phyloP scores from a whole-genome alignment of 2,329 filamentous ascomycete genomes.

The Phaeosphaeria sp. region DNA sequence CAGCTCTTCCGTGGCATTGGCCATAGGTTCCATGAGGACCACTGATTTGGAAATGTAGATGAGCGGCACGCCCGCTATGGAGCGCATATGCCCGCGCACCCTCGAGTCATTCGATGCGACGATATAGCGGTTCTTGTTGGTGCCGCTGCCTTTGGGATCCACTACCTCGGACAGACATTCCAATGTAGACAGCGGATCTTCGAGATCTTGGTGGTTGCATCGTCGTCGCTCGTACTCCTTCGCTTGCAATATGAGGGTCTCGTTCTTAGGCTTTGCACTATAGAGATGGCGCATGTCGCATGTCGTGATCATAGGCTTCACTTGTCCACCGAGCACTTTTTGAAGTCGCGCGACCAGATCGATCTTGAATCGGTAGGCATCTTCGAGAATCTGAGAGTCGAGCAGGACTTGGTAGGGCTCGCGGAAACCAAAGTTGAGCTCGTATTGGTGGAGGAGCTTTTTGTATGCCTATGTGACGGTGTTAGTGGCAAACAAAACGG shows the following conservation, averaged over 20 bases:
- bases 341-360: constrained; percentile 76
- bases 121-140: constrained; percentile 81
- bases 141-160: constrained; percentile 73
- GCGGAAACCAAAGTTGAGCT: constrained; percentile 85
- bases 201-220: constrained; percentile 79
- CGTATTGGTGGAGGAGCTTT: constrained; percentile 94
- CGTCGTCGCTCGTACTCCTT: constrained; percentile 78
- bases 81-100: constrained; percentile 68
- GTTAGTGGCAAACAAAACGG: neutral
- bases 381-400: constrained; percentile 83
- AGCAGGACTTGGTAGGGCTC: constrained; percentile 84
- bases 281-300: constrained; percentile 83
- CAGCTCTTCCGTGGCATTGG: constrained; percentile 66
- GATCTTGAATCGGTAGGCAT: constrained; percentile 87
- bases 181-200: constrained; percentile 70
- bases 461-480: constrained; percentile 72
- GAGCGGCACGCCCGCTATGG: constrained; percentile 74
- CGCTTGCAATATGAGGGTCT: constrained; percentile 72
- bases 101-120: constrained; percentile 75
- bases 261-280: constrained; percentile 60
- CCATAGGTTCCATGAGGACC: constrained; percentile 82
- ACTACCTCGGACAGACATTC: constrained; percentile 79
- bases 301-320: constrained; percentile 85
- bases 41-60: constrained; percentile 81
- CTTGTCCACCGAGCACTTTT: constrained; percentile 83